These are phyloP conservation scores for Scedosporium boydii DNA, from an alignment of 2,329 filamentous ascomycete genomes.

Conservation along the genomic window DNA sequence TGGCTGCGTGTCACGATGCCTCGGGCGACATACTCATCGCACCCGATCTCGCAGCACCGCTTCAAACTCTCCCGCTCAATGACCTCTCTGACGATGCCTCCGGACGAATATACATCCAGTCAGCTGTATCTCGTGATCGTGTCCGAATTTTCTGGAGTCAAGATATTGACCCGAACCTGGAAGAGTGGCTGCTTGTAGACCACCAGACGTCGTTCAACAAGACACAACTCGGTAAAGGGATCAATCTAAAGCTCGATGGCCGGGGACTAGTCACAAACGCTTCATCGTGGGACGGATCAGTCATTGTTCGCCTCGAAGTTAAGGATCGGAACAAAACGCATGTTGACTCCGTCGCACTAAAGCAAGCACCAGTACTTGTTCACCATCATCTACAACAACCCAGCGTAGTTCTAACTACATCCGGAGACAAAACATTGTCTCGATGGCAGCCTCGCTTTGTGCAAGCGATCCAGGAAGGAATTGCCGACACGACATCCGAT, in stretches of 20 bases:
- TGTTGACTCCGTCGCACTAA: conserved; percentile 20
- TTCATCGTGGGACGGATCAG: conserved; percentile 19
- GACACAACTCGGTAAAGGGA: conserved; percentile 16
- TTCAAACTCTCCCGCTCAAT: conserved; percentile 20
- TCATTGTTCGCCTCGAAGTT: conserved; percentile 19
- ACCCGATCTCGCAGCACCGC: conserved; percentile 20
- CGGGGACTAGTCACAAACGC: conserved; percentile 14
- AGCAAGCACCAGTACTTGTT: conserved; percentile 25
- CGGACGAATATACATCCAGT: conserved; percentile 11
- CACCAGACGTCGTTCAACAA: conserved; percentile 18
- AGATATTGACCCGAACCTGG: background rate
- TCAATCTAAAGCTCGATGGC: conserved; percentile 26
- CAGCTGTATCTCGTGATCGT: conserved; percentile 6
- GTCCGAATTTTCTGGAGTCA: conserved; percentile 19
- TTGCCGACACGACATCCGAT: conserved; percentile 10
- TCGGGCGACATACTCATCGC: conserved; percentile 21
- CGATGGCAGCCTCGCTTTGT: conserved; percentile 12
- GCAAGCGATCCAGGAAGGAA: conserved; percentile 10
- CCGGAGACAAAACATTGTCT: conserved; percentile 1
- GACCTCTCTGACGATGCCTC: conserved; percentile 11
- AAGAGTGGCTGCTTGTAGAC: conserved; percentile 18
- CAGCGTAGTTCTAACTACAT: conserved; percentile 16
- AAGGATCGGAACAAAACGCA: conserved; percentile 10
- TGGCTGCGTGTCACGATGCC: conserved; percentile 25
- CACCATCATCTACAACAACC: conserved; percentile 25